phyloP scores from a whole-genome alignment of 176 grass and related monocot species.

The Raddia distichophylla region DNA sequence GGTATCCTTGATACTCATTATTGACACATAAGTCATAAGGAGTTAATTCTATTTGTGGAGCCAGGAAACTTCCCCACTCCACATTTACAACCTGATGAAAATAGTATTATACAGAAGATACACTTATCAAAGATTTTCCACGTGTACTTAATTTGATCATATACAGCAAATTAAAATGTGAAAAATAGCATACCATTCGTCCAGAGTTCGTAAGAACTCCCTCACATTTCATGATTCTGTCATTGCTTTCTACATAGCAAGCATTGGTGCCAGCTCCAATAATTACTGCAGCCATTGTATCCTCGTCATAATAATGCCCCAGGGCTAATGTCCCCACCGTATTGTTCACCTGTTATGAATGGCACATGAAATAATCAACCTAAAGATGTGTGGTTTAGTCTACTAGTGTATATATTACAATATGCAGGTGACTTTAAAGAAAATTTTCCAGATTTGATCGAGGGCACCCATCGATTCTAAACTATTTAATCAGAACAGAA shows the following conservation, averaged over 20 bases:
- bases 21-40: conserved; percentile 72
- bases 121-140: background rate
- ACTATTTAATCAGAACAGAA: background rate
- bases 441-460: background rate
- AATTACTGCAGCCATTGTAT: conserved; percentile 83
- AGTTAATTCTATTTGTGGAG: conserved; percentile 80
- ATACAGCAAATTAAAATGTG: background rate
- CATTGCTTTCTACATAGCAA: conserved; percentile 78
- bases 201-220: conserved; percentile 65
- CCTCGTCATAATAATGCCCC: conserved; percentile 85
- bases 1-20: conserved; percentile 46
- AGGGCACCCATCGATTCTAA: background rate
- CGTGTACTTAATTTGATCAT: background rate
- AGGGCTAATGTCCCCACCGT: conserved; percentile 85
- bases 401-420: background rate
- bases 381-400: background rate
- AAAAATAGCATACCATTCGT: conserved; percentile 60
- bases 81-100: conserved; percentile 79
- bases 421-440: background rate
- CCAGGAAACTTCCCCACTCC: conserved; percentile 92
- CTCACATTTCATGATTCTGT: conserved; percentile 65
- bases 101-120: background rate
- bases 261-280: conserved; percentile 92
- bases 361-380: conserved; percentile 21
- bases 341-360: conserved; percentile 78